phyloP scores from a whole-genome alignment of 768 basidiomycete species.

The Leccinum obscurum region DNA sequence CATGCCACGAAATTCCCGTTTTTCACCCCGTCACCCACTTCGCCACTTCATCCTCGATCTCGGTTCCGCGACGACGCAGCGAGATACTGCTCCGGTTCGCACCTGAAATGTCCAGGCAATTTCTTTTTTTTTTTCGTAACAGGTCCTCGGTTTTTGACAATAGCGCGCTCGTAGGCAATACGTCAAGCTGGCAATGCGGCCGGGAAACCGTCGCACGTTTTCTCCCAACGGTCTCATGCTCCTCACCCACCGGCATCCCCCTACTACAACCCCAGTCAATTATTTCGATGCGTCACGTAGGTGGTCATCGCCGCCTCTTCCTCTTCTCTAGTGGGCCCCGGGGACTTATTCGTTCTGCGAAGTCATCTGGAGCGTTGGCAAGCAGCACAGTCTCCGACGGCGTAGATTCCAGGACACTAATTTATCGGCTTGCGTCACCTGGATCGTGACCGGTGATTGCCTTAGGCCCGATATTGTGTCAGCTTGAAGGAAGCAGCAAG shows the following conservation, averaged over 20 bases:
- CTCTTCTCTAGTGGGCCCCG: background rate
- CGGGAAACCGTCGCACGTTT: background rate
- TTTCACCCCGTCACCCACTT: background rate
- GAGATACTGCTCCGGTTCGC: background rate
- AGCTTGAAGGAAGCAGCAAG: background rate
- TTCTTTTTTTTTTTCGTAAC: background rate
- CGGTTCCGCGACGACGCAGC: background rate
- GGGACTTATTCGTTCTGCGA: background rate
- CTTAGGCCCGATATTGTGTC: background rate
- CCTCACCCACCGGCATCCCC: slow-evolving; percentile 1
- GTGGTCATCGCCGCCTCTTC: background rate
- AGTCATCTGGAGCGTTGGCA: background rate
- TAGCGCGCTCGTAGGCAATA: background rate
- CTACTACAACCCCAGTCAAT: background rate
- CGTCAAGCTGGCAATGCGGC: background rate
- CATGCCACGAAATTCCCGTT: slow-evolving; percentile 1
- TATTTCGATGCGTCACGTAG: slow-evolving; percentile 1
- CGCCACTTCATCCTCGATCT: background rate
- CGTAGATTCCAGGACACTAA: background rate
- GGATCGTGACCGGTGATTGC: background rate
- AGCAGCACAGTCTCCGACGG: too few relatives aligned
- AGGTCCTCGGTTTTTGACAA: background rate
- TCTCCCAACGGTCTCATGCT: background rate
- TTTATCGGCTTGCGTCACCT: background rate
- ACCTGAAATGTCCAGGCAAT: background rate